phyloP scores from a whole-genome alignment of 352 stramenopile genomes.

The Pythium rishiriense region DNA sequence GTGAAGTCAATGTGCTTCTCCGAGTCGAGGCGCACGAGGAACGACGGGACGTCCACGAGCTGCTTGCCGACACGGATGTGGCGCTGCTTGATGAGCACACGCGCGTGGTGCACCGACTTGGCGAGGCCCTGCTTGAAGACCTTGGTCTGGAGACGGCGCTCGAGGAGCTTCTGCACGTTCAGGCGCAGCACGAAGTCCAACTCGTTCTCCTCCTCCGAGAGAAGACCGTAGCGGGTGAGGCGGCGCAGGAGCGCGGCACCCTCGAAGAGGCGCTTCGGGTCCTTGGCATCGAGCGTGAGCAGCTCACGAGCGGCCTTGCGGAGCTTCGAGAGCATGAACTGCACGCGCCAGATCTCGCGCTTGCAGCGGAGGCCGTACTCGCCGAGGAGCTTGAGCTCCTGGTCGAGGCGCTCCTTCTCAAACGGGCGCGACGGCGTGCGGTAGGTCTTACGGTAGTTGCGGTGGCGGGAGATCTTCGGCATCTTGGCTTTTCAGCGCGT shows the following conservation, averaged over 20 bases:
- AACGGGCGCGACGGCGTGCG: constrained; percentile 98
- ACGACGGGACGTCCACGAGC: constrained; percentile 98
- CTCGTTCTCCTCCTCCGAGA: constrained; percentile 97
- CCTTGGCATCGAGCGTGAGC: constrained; percentile 97
- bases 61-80: constrained; percentile 99
- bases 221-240: constrained; percentile 96
- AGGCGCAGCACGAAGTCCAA: constrained; percentile 98
- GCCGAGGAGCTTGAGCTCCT: constrained; percentile 98
- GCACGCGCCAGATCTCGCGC: constrained; percentile 99
- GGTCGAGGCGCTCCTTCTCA: constrained; percentile 99
- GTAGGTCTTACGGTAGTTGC: constrained; percentile 98
- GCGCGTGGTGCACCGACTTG: constrained; percentile 99
- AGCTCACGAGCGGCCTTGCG: constrained; percentile 98
- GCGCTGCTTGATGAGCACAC: constrained; percentile 98
- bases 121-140: constrained; percentile 99
- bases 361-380: constrained; percentile 99
- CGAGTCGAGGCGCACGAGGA: constrained; percentile 98
- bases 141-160: constrained; percentile 98
- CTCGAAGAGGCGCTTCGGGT: constrained; percentile 99
- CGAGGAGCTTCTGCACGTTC: constrained; percentile 98
- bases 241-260: constrained; percentile 96
- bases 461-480: constrained; percentile 86
- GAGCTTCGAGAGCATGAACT: constrained; percentile 99
- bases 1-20: constrained; percentile 99
- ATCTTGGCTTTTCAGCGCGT: constrained; percentile 63